Conservation (phyloP, 306 rosid genomes). For the Oemleria cerasiformis region DNA sequence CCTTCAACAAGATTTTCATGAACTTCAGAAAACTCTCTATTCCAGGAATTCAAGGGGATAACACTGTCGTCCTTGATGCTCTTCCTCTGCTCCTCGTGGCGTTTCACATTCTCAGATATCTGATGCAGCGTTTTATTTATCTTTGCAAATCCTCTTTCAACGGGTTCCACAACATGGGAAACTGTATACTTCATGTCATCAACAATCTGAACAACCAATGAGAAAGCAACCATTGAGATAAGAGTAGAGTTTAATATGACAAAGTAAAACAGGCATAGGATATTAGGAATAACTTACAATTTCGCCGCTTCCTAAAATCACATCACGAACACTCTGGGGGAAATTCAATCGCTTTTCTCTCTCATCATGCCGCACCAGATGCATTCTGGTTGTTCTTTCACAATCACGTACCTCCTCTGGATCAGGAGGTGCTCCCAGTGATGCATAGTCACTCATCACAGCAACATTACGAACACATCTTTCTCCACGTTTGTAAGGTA, state of each 20-base stretch:
- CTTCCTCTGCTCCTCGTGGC: constrained; percentile 70
- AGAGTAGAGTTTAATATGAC: background rate
- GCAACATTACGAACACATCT: constrained; percentile 96
- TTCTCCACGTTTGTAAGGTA: constrained; percentile 95
- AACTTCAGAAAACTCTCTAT: constrained; percentile 63
- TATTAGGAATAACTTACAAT: constrained; percentile 46
- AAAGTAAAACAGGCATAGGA: constrained; percentile 10
- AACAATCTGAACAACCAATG: constrained; percentile 63
- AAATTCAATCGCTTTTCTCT: constrained; percentile 69
- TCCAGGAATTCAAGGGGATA: constrained; percentile 70
- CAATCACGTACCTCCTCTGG: constrained; percentile 90
- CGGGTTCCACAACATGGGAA: constrained; percentile 91
- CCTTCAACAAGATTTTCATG: constrained; percentile 63
- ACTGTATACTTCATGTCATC: constrained; percentile 98
- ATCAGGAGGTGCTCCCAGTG: constrained; percentile 80
- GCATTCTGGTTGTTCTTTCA: constrained; percentile 64
- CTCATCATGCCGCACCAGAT: constrained; percentile 54
- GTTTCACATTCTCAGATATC: constrained; percentile 93
- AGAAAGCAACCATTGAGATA: constrained; percentile 24
- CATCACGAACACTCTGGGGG: constrained; percentile 86
- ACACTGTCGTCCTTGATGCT: constrained; percentile 75
- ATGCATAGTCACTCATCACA: constrained; percentile 87
- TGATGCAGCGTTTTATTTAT: constrained; percentile 74
- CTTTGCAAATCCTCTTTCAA: constrained; percentile 86
- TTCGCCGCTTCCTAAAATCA: constrained; percentile 93